phyloP scores from a whole-genome alignment of 805 yeast genomes.

The Candida maltosa region DNA sequence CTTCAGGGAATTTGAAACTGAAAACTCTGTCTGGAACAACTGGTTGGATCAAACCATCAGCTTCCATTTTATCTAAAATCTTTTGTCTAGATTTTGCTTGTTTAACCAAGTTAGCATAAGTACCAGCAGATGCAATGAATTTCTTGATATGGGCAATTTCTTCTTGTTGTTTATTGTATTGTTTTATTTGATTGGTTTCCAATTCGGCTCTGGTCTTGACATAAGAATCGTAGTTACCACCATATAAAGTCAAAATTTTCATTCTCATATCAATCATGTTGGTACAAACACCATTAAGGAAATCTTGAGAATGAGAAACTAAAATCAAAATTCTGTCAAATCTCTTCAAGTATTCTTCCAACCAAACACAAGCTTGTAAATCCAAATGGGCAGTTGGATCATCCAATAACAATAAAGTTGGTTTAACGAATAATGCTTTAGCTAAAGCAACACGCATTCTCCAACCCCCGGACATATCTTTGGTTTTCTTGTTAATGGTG shows the following conservation, averaged over 20 bases:
- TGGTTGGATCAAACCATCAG: slow-evolving; percentile 93
- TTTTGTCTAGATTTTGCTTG: slow-evolving; percentile 99
- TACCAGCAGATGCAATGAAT: slow-evolving; percentile 99
- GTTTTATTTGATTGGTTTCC: slow-evolving; percentile 98
- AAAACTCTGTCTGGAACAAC: slow-evolving; percentile 92
- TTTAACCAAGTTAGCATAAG: slow-evolving; percentile 96
- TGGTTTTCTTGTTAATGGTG: slow-evolving; percentile 90
- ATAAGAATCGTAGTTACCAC: slow-evolving; percentile 98
- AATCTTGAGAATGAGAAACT: slow-evolving; percentile 98
- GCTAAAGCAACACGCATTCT: slow-evolving; percentile 99
- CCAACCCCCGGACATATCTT: slow-evolving; percentile 99
- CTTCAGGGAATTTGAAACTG: slow-evolving; percentile 90
- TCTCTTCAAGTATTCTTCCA: slow-evolving; percentile 94
- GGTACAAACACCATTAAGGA: slow-evolving; percentile 97
- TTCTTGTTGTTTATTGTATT: slow-evolving; percentile 95
- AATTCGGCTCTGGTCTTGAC: slow-evolving; percentile 89
- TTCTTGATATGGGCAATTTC: slow-evolving; percentile 97
- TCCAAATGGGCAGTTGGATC: slow-evolving; percentile 99
- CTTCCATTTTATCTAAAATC: slow-evolving; percentile 99
- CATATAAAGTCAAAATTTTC: slow-evolving; percentile 70
- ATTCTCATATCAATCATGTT: slow-evolving; percentile 97
- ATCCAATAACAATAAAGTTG: slow-evolving; percentile 88
- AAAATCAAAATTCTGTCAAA: slow-evolving; percentile 91
- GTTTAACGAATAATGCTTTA: slow-evolving; percentile 96
- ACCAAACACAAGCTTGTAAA: slow-evolving; percentile 99